Evolutionary conservation across 1,284 basidiomycete species (phyloP).

Genomic region (Malassezia caprae): DNA sequence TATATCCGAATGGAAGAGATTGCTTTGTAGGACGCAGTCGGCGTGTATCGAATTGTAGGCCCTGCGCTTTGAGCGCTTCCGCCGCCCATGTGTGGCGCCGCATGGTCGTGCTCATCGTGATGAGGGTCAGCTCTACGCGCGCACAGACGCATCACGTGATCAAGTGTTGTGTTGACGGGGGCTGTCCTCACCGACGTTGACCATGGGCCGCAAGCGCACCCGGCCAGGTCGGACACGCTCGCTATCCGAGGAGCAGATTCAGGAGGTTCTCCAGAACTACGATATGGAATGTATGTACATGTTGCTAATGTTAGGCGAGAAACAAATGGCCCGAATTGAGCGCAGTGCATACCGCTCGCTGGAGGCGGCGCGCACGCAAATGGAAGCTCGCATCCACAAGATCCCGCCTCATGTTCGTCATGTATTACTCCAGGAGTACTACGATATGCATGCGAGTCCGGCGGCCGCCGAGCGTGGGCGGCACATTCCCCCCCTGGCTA

Average conservation of each 20-base stretch:
- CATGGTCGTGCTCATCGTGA: background rate
- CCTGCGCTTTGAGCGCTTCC: background rate
- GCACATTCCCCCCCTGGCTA: slow-evolving; percentile 13
- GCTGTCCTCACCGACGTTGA: background rate
- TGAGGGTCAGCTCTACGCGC: background rate
- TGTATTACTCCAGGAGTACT: slow-evolving; percentile 15
- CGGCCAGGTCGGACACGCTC: background rate
- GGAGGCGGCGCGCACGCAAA: slow-evolving; percentile 13
- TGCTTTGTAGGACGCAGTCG: background rate
- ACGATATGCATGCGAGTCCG: slow-evolving; percentile 16
- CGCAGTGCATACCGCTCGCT: slow-evolving; percentile 7
- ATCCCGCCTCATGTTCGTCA: slow-evolving; percentile 13
- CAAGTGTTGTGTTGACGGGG: slow-evolving; percentile 1
- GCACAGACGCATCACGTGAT: background rate
- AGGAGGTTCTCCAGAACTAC: slow-evolving; percentile 14
- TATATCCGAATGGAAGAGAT: background rate
- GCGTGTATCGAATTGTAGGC: background rate
- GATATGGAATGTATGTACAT: slow-evolving; percentile 14
- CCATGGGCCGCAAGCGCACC: slow-evolving; percentile 9
- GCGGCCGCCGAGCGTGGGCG: slow-evolving; percentile 14
- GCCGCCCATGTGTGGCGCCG: background rate
- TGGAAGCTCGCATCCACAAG: slow-evolving; percentile 15
- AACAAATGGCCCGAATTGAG: slow-evolving; percentile 9
- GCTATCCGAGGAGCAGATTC: slow-evolving; percentile 12
- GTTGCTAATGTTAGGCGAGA: slow-evolving; percentile 4